Conservation (phyloP, 345 rosid species). For the Reutealis trisperma region DNA sequence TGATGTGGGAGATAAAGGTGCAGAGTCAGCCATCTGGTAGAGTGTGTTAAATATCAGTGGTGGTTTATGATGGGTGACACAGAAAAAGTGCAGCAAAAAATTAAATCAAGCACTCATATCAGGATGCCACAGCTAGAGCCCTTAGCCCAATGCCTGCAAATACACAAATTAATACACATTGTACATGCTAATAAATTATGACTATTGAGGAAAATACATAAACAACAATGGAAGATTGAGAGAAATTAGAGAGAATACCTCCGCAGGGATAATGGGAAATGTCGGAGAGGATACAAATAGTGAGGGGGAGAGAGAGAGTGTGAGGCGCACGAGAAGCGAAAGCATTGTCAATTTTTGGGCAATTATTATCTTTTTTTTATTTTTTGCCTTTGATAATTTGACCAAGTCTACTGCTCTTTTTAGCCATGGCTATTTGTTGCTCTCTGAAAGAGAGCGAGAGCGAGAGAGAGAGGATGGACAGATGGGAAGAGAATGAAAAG, state of each 20-base stretch:
- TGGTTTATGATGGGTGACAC: slow-evolving; percentile 8
- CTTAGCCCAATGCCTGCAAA: slow-evolving; percentile 45
- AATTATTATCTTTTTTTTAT: too few species aligned
- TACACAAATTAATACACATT: neutral
- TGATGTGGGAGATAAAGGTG: slow-evolving; percentile 23
- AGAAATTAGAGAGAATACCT: slow-evolving; percentile 38
- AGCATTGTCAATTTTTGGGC: neutral
- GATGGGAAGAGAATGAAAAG: too few species aligned
- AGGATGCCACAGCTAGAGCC: slow-evolving; percentile 29
- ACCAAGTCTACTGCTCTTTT: neutral
- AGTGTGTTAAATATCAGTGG: neutral
- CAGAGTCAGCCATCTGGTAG: slow-evolving; percentile 43
- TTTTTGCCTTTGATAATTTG: neutral
- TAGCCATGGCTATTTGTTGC: neutral
- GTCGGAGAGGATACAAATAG: slow-evolving; percentile 26
- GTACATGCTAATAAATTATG: too few species aligned
- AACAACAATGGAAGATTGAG: slow-evolving; percentile 1
- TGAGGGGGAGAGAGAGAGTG: slow-evolving; percentile 21
- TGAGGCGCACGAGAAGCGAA: slow-evolving; percentile 26
- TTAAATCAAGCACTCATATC: slow-evolving; percentile 11
- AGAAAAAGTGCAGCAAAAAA: neutral
- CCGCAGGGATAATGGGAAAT: slow-evolving; percentile 32
- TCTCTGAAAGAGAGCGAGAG: neutral
- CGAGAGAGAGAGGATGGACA: neutral
- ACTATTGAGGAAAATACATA: neutral